Conservation (phyloP, 129 eudicot species). For the Chrysanthemum lavandulifolium region DNA sequence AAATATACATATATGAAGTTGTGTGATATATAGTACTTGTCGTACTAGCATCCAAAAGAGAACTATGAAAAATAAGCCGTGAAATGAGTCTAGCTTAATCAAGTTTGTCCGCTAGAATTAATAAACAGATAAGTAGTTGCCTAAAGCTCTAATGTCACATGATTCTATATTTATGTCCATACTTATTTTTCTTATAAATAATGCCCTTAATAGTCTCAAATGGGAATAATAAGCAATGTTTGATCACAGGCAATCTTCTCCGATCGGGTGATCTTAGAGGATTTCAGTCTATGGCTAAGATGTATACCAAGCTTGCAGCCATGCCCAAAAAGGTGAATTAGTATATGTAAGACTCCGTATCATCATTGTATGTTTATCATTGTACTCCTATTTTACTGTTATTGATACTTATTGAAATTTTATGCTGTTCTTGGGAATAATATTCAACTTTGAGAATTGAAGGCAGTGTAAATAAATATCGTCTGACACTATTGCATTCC, state of each 20-base stretch:
- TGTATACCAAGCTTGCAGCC: slow-evolving; percentile 96
- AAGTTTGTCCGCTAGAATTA: not conserved
- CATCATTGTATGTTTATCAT: not conserved
- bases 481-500: no score
- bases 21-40: not conserved
- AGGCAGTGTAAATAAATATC: not conserved
- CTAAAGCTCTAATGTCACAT: no score
- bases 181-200: no score
- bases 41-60: no score
- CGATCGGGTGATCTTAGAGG: slow-evolving; percentile 90
- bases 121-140: no score
- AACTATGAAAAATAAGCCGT: not conserved
- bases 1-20: not conserved
- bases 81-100: not conserved
- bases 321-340: slow-evolving; percentile 84
- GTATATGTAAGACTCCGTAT: not conserved
- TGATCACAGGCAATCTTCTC: slow-evolving; percentile 69
- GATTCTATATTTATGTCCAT: no score
- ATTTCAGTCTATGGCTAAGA: slow-evolving; percentile 93
- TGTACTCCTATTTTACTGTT: not conserved
- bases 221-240: not conserved
- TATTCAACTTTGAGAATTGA: not conserved
- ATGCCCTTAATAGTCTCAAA: no score
- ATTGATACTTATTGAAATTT: not conserved
- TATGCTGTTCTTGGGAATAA: not conserved